These are phyloP conservation scores for Oryza meyeriana DNA, from an alignment of 176 grass and related monocot species.

Conservation along the genomic window DNA sequence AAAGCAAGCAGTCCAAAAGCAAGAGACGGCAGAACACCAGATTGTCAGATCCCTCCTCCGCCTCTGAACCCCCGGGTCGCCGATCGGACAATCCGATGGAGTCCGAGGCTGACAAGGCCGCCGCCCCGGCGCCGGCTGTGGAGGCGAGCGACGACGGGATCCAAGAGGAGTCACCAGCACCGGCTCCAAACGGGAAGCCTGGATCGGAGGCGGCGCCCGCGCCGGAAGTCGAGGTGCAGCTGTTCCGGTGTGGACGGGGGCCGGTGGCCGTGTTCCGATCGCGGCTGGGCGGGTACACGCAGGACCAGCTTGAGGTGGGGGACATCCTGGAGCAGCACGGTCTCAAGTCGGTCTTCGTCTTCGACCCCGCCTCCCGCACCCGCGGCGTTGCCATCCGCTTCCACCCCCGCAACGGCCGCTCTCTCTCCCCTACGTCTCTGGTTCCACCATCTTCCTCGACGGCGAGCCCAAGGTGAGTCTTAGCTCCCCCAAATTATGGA, in stretches of 20 bases:
- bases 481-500: background rate
- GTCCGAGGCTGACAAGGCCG: slow-evolving; percentile 5
- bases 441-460: slow-evolving; percentile 66
- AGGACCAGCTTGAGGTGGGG: slow-evolving; percentile 88
- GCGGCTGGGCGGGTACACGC: slow-evolving; percentile 66
- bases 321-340: slow-evolving; percentile 85
- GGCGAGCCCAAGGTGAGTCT: slow-evolving; percentile 81
- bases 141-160: slow-evolving; percentile 34
- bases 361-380: slow-evolving; percentile 53
- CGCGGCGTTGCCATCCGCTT: slow-evolving; percentile 79
- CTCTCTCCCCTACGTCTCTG: slow-evolving; percentile 65
- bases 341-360: slow-evolving; percentile 79
- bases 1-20: background rate
- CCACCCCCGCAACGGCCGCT: slow-evolving; percentile 70
- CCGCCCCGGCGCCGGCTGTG: background rate
- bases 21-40: background rate
- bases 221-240: slow-evolving; percentile 77
- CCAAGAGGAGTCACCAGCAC: slow-evolving; percentile 29
- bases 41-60: slow-evolving; percentile 13
- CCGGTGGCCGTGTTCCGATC: slow-evolving; percentile 71
- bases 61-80: background rate
- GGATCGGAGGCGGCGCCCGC: slow-evolving; percentile 43
- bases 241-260: slow-evolving; percentile 63
- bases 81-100: slow-evolving; percentile 41
- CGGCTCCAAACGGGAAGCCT: slow-evolving; percentile 33